Percentiles rank a stretch among this genome's conserved stretches.
These are phyloP conservation scores for Lepidium aucheri DNA, from an alignment of 345 rosid species.

Conservation along the genomic window DNA sequence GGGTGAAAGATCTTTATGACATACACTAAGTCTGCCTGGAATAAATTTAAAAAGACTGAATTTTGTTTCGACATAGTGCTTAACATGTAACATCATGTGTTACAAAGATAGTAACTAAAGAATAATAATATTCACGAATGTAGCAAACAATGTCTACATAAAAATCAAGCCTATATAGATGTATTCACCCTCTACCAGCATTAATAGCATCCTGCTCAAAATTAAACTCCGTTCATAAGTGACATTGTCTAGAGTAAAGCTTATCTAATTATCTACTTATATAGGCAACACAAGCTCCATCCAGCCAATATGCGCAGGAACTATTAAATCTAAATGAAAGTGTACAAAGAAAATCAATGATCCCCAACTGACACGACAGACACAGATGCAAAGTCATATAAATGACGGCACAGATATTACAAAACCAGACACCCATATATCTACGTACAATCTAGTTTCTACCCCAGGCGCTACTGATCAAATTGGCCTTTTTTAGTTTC, in stretches of 20 bases:
- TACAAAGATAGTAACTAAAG: not conserved
- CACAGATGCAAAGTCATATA: not conserved
- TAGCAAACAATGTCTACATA: not conserved
- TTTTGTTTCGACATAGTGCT: not conserved
- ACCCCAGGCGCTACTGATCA: not conserved
- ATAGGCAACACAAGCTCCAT: not conserved
- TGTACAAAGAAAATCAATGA: not conserved
- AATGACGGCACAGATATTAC: not conserved
- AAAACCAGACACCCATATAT: not conserved
- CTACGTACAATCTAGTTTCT: not conserved
- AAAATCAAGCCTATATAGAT: not conserved
- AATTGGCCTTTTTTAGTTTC: not conserved
- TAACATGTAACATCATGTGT: not conserved
- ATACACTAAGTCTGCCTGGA: not conserved
- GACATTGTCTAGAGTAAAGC: not conserved
- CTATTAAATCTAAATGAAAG: not conserved
- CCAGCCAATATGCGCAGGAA: not conserved
- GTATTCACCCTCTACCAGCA: slow-evolving; percentile 5
- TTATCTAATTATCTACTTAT: not conserved
- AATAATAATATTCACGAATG: not conserved
- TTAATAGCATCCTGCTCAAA: not conserved
- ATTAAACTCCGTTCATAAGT: not conserved
- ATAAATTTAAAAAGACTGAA: not conserved
- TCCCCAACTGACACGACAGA: not conserved
- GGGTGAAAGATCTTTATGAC: not conserved